These are phyloP conservation scores for Colletotrichum lindemuthianum DNA, from an alignment of 2,329 filamentous ascomycete genomes.

Conservation along the genomic window DNA sequence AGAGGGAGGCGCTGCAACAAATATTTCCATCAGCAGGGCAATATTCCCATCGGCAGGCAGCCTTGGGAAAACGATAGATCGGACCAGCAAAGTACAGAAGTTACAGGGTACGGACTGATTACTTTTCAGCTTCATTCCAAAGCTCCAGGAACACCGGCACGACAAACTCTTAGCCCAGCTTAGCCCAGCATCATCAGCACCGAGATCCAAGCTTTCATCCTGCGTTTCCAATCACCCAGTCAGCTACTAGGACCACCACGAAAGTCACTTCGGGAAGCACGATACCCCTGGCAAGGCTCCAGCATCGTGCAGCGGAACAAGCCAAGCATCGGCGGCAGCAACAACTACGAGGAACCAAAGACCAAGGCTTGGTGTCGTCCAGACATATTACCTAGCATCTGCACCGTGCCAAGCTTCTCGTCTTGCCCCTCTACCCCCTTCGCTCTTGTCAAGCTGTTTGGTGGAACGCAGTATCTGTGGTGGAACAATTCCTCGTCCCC, in stretches of 20 bases:
- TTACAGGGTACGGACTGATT: no score
- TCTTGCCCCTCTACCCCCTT: conserved; percentile 28
- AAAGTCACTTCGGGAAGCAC: conserved; percentile 4
- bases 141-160: conserved; percentile 22
- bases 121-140: not conserved
- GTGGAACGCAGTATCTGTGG: conserved; percentile 37
- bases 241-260: no score
- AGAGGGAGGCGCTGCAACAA: no score
- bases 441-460: conserved; percentile 29
- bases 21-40: no score
- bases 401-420: conserved; percentile 35
- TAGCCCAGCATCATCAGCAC: conserved; percentile 1
- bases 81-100: no score
- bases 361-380: not conserved
- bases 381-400: conserved; percentile 1
- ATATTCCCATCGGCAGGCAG: no score
- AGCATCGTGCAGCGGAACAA: conserved; percentile 14
- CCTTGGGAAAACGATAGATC: no score
- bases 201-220: conserved; percentile 26
- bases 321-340: not conserved
- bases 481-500: conserved; percentile 37
- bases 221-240: conserved; percentile 9
- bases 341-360: not conserved
- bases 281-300: conserved; percentile 24
- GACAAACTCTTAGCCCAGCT: not conserved